phyloP scores from a whole-genome alignment of 208 protist species.

The Angomonas desouzai region DNA sequence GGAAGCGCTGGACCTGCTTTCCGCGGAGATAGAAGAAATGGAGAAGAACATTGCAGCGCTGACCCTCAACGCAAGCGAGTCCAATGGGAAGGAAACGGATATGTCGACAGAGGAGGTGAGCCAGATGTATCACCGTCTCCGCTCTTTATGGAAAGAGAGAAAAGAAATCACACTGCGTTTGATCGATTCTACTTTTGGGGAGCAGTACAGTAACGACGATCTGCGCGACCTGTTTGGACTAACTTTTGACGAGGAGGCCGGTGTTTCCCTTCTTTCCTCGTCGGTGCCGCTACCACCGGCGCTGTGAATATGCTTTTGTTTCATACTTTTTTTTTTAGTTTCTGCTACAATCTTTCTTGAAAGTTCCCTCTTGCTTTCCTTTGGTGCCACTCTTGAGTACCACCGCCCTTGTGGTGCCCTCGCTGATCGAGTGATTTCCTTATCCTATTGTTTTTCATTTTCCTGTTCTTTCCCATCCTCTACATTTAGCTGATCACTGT shows the following conservation, averaged over 20 bases:
- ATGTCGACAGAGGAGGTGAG: conserved; percentile 20
- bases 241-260: conserved; percentile 53
- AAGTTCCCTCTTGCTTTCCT: neutral
- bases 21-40: neutral
- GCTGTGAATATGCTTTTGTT: conserved; percentile 6
- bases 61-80: neutral
- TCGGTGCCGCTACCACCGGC: conserved; percentile 40
- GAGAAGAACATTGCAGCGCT: neutral
- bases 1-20: neutral
- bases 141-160: conserved; percentile 60
- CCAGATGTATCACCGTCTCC: conserved; percentile 41
- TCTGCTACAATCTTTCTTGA: conserved; percentile 5
- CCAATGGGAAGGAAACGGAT: neutral
- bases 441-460: too few species aligned
- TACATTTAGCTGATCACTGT: too few species aligned
- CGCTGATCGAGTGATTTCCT: too few species aligned
- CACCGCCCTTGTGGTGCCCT: too few species aligned
- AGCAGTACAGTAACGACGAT: conserved; percentile 35
- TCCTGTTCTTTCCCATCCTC: too few species aligned
- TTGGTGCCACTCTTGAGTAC: too few species aligned
- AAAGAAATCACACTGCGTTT: conserved; percentile 62
- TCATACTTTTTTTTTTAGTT: conserved; percentile 12
- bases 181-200: conserved; percentile 56
- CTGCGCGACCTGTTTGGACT: conserved; percentile 54
- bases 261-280: conserved; percentile 43